These are phyloP conservation scores for Eutypella sp. DNA, from an alignment of 2,329 filamentous ascomycete species.

Conservation along the genomic window DNA sequence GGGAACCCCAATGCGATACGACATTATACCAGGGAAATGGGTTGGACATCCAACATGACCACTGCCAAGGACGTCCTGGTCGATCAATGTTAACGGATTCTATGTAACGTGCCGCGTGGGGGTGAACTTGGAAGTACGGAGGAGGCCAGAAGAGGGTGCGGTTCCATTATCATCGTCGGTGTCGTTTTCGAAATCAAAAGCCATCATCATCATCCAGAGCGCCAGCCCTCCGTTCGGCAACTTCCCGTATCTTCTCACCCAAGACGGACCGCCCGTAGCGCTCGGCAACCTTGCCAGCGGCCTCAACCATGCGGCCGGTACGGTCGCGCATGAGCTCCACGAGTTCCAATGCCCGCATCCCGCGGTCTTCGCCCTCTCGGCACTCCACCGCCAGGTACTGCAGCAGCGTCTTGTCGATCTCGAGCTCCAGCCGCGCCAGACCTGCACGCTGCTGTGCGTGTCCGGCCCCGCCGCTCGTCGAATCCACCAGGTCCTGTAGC, in stretches of 20 bases:
- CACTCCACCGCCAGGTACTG: slow-evolving; percentile 89
- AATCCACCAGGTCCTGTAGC: slow-evolving; percentile 66
- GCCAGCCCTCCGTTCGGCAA: slow-evolving; percentile 62
- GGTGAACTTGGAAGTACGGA: too few species aligned
- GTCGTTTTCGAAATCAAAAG: background rate
- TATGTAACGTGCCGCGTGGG: too few species aligned
- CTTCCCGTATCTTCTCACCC: slow-evolving; percentile 83
- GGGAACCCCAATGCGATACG: too few species aligned
- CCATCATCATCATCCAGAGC: slow-evolving; percentile 54
- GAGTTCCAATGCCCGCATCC: slow-evolving; percentile 91
- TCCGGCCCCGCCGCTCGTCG: slow-evolving; percentile 58
- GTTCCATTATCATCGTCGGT: too few species aligned
- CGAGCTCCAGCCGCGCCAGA: slow-evolving; percentile 68
- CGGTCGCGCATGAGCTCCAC: slow-evolving; percentile 80
- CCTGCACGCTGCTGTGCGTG: slow-evolving; percentile 63
- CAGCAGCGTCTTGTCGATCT: slow-evolving; percentile 84
- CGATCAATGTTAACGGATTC: too few species aligned
- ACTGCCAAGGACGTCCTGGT: too few species aligned
- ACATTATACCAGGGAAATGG: too few species aligned
- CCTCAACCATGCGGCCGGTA: slow-evolving; percentile 84
- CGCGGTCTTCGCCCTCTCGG: slow-evolving; percentile 83
- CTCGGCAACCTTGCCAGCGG: slow-evolving; percentile 82
- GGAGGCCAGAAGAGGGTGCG: too few species aligned
- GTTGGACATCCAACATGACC: too few species aligned
- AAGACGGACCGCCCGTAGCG: slow-evolving; percentile 76